These are phyloP conservation scores for Pisolithus orientalis DNA, from an alignment of 768 basidiomycete genomes.

Conservation along the genomic window DNA sequence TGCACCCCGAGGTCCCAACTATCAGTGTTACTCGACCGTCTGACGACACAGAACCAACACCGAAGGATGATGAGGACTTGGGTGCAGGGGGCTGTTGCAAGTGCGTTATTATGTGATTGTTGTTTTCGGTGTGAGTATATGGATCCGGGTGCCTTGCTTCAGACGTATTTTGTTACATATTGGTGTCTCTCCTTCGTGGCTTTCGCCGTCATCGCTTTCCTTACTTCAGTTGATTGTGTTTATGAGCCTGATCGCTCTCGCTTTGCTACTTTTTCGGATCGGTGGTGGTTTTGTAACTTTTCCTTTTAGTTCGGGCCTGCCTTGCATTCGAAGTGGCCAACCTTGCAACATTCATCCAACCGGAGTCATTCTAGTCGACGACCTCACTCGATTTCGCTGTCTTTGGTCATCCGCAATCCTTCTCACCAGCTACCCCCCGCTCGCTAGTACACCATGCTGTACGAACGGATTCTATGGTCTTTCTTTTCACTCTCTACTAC, in stretches of 20 bases:
- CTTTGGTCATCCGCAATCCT: no score
- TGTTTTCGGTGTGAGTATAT: background rate
- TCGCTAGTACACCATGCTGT: no score
- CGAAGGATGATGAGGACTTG: constrained; percentile 40
- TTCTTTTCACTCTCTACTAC: no score
- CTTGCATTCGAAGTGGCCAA: constrained; percentile 11
- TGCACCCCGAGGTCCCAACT: constrained; percentile 21
- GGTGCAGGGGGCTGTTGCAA: constrained; percentile 64
- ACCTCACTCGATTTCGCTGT: no score
- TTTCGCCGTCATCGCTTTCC: constrained; percentile 7
- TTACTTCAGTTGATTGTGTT: background rate
- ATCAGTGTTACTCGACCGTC: constrained; percentile 27
- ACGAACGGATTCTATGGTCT: no score
- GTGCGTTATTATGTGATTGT: constrained; percentile 75
- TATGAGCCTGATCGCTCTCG: background rate
- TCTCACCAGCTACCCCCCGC: no score
- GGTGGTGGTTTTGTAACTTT: background rate
- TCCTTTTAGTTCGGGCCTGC: constrained; percentile 7
- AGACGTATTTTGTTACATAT: background rate
- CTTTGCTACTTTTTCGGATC: background rate
- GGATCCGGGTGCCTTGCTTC: background rate
- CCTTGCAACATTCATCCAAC: no score
- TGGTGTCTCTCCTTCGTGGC: constrained; percentile 1
- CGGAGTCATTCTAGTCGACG: no score
- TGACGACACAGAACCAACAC: constrained; percentile 21